Base-by-base conservation (phyloP, 352 stramenopile species). In the Phytopythium montanum region DNA sequence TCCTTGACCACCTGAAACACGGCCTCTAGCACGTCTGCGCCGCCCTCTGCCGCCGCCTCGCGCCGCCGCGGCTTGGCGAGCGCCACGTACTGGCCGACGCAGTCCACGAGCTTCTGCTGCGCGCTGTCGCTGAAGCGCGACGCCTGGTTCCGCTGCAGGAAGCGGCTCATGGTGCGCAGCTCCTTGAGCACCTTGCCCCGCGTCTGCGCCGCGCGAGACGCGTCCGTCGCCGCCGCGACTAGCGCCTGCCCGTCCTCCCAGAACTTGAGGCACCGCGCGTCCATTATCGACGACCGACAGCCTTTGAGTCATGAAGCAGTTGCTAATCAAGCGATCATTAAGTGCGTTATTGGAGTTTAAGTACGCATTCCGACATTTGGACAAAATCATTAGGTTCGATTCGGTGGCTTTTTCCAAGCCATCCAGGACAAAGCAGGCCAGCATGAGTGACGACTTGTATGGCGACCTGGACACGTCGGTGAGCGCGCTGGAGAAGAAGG, bases 381-480 rank as follows among this genome's bases (percentile, higher is more conserved):
- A n/a, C n/a, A n/a, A n/a, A n/a, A 36, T 36, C 31, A 36, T 36
- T 36, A 36, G 31, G 31, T 36, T 36, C 31, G 31, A 36, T 7
- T 36, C 31, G 31, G 31, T 7, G 31, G 31, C 5, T 36, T 6
- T 36, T 36, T 36, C 31, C 31, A 10, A 36, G 31, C 31, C 31
- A 36, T n/a, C n/a, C n/a, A n/a, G n/a, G n/a, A 36, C 9, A 36
- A 34, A 34, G 31, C 31, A 34, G 9, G 31, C 5, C 31, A 53
- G 5, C 23, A 48, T 64, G 52, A 58, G 59, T 25, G 73, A 90
- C 53, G 84, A 93, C 61, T 67, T 94, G 52, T 92, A 94, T 59
- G 78, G 77, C 31, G 85, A 94, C 57, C 74, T 94, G 48, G 82
- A 94, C 71, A 92, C 82, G 38, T 94, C 85, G 38, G 85, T 73